These are phyloP conservation scores for Leccinum uliginosum DNA, from an alignment of 768 basidiomycete genomes.

Conservation along the genomic window DNA sequence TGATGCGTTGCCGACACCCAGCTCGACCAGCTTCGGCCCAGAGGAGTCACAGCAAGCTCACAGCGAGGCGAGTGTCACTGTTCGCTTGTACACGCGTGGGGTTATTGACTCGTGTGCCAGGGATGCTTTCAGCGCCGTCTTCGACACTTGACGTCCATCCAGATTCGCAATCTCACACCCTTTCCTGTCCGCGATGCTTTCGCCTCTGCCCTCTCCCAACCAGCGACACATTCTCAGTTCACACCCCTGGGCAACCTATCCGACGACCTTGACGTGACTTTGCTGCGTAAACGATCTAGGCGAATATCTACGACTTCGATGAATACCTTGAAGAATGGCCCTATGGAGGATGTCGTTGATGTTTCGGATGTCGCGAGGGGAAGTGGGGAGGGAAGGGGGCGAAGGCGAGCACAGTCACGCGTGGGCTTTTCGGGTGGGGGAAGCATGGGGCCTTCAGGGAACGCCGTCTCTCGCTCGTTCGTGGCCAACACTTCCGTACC, in stretches of 20 bases:
- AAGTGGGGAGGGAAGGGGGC: slow-evolving; percentile 31
- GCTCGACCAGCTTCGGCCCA: slow-evolving; percentile 13
- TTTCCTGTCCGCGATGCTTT: slow-evolving; percentile 74
- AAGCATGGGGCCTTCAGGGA: slow-evolving; percentile 10
- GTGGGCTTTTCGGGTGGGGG: slow-evolving; percentile 34
- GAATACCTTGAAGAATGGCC: slow-evolving; percentile 42
- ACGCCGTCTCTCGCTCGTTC: slow-evolving; percentile 14
- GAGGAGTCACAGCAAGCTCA: slow-evolving; percentile 6
- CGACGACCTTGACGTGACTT: slow-evolving; percentile 66
- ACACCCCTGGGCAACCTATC: slow-evolving; percentile 52
- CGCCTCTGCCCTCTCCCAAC: slow-evolving; percentile 68
- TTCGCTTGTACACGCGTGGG: not conserved
- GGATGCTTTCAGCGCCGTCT: slow-evolving; percentile 52
- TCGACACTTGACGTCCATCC: slow-evolving; percentile 67
- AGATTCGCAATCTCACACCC: slow-evolving; percentile 79
- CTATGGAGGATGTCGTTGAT: slow-evolving; percentile 40
- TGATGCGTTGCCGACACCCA: slow-evolving; percentile 13
- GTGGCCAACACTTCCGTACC: slow-evolving; percentile 22
- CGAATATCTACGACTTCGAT: slow-evolving; percentile 58
- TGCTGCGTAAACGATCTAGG: slow-evolving; percentile 55
- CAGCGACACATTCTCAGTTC: slow-evolving; percentile 59
- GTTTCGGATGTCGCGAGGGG: slow-evolving; percentile 24
- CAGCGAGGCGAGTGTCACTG: slow-evolving; percentile 13
- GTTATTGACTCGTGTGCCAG: slow-evolving; percentile 8
- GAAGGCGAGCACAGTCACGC: slow-evolving; percentile 45